Evolutionary conservation across 768 basidiomycete species (phyloP).

Genomic region (Porphyrellus cyaneotinctus): DNA sequence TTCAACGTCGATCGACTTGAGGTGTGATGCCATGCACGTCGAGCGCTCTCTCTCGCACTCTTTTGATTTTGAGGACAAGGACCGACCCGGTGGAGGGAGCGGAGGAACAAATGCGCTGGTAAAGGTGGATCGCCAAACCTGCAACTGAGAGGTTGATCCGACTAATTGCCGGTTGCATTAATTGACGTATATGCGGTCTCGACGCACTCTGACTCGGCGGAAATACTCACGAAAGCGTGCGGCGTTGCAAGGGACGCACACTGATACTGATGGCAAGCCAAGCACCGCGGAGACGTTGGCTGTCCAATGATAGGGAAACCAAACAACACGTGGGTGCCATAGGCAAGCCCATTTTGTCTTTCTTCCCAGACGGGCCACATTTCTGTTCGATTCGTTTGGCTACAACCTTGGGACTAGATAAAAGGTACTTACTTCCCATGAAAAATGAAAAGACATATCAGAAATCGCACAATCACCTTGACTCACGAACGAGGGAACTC

Average conservation of each 20-base stretch:
- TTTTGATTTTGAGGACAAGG: not conserved
- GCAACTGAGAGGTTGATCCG: conserved; percentile 5
- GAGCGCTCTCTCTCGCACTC: not conserved
- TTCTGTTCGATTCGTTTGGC: conserved; percentile 6
- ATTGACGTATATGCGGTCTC: not conserved
- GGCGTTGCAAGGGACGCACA: not conserved
- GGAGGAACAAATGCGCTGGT: conserved; percentile 6
- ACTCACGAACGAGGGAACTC: conserved; percentile 14
- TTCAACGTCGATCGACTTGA: conserved; percentile 1
- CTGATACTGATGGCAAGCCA: too few species aligned
- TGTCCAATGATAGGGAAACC: not conserved
- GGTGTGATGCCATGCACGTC: conserved; percentile 6
- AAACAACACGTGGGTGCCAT: not conserved
- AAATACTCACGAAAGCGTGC: not conserved
- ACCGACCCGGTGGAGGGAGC: not conserved
- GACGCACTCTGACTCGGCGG: not conserved
- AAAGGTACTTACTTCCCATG: too few species aligned
- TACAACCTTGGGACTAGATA: conserved; percentile 13
- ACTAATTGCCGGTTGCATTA: conserved; percentile 1
- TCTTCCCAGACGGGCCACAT: not conserved
- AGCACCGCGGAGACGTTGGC: not conserved
- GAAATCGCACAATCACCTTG: conserved; percentile 5
- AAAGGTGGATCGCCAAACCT: conserved; percentile 8
- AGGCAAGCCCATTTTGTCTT: not conserved
- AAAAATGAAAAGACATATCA: conserved; percentile 2